These are phyloP conservation scores for Pinus albicaulis DNA, from an alignment of 75 land plant species.

Conservation along the genomic window DNA sequence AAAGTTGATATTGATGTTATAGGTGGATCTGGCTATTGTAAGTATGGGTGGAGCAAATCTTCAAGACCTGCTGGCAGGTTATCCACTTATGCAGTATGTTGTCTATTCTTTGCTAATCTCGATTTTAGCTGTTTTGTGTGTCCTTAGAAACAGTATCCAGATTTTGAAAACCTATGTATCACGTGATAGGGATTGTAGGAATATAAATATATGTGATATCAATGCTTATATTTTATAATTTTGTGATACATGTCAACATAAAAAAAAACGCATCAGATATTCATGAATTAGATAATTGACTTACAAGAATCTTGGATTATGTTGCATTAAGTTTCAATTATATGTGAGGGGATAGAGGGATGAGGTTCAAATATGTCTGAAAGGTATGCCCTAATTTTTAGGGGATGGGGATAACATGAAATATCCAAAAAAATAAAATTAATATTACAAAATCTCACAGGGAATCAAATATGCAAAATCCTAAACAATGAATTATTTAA, in stretches of 20 bases:
- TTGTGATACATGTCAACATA: background rate
- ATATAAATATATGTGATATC: background rate
- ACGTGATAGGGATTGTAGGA: background rate
- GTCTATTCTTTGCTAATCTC: background rate
- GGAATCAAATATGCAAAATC: too few species aligned
- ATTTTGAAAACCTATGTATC: background rate
- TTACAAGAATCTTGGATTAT: background rate
- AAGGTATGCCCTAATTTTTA: too few species aligned
- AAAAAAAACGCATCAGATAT: background rate
- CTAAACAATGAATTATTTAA: too few species aligned
- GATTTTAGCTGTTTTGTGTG: background rate
- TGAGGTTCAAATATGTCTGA: too few species aligned
- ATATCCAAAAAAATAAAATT: too few species aligned
- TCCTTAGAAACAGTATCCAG: background rate
- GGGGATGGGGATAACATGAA: too few species aligned
- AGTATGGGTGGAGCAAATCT: constrained; percentile 86
- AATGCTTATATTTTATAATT: background rate
- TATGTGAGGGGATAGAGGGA: background rate
- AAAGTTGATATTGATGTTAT: constrained; percentile 6
- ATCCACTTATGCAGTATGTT: constrained; percentile 78
- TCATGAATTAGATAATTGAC: background rate
- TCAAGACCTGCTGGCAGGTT: constrained; percentile 54
- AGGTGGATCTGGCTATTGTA: constrained; percentile 97
- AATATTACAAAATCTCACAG: too few species aligned
- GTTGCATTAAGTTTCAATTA: background rate